Evolutionary conservation across 2,329 filamentous ascomycete species (phyloP).

Genomic region (Talaromyces sp.): DNA sequence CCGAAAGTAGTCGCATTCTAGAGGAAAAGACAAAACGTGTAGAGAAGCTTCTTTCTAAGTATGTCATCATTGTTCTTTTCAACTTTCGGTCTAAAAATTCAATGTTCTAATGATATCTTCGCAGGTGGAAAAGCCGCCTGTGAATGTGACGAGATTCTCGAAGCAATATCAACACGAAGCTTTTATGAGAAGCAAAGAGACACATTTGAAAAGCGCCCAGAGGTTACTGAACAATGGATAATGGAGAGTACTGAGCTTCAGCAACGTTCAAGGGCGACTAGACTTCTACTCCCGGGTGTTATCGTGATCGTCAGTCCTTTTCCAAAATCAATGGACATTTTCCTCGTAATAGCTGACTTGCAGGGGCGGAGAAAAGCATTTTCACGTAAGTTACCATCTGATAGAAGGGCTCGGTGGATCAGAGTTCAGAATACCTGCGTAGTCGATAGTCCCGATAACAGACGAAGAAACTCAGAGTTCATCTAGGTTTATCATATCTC

Average conservation of each 20-base stretch:
- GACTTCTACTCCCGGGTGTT: neutral
- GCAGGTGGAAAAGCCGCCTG: neutral
- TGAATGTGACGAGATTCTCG: neutral
- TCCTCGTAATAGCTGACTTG: neutral
- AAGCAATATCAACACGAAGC: neutral
- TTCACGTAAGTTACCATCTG: no score
- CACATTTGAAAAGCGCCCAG: neutral
- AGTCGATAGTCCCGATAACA: no score
- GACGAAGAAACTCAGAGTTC: no score
- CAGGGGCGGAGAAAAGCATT: no score
- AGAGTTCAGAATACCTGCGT: no score
- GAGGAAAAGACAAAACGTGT: neutral
- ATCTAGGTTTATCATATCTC: no score
- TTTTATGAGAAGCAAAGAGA: constrained; percentile 3
- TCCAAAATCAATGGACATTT: neutral
- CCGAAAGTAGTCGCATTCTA: neutral
- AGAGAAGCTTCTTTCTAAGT: neutral
- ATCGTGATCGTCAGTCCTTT: neutral
- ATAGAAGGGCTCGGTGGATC: no score
- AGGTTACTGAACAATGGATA: neutral
- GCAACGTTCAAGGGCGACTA: neutral
- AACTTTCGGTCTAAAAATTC: neutral
- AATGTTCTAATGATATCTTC: neutral
- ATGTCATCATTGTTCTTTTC: neutral
- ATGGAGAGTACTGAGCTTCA: neutral